phyloP scores from a whole-genome alignment of 352 stramenopile species.

The Thalassiosira hispida region DNA sequence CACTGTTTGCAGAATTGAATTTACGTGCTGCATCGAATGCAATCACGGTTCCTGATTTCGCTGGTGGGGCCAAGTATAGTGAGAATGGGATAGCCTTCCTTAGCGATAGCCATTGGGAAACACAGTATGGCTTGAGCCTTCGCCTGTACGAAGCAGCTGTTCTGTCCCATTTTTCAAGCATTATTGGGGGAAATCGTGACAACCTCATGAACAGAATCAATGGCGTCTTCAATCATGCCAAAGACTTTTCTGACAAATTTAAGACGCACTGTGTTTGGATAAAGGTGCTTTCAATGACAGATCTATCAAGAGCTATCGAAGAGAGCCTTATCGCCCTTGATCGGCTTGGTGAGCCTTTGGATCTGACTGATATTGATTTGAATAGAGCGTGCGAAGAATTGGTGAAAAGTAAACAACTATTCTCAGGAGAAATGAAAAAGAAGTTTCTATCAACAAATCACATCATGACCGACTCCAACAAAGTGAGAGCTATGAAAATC shows the following conservation, averaged over 20 bases:
- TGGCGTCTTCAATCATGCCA: conserved; percentile 29
- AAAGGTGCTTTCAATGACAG: conserved; percentile 15
- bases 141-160: conserved; percentile 35
- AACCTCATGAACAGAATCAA: conserved; percentile 18
- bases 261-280: conserved; percentile 29
- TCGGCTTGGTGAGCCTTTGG: conserved; percentile 26
- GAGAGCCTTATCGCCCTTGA: conserved; percentile 19
- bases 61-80: conserved; percentile 23
- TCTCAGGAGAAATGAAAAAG: conserved; percentile 9
- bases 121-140: conserved; percentile 37
- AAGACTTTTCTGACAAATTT: conserved; percentile 28
- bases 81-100: conserved; percentile 37
- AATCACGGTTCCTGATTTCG: conserved; percentile 29
- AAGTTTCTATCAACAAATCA: conserved; percentile 8
- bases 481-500: conserved; percentile 41
- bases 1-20: conserved; percentile 34
- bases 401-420: conserved; percentile 14
- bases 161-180: conserved; percentile 22
- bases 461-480: conserved; percentile 25
- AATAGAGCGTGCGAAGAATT: conserved; percentile 12
- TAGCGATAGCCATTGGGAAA: conserved; percentile 31
- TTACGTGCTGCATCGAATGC: conserved; percentile 30
- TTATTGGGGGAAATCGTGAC: background rate
- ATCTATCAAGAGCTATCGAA: conserved; percentile 19
- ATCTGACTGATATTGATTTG: conserved; percentile 15